phyloP scores from a whole-genome alignment of 441 rosid species.

The Jatropha multifida region DNA sequence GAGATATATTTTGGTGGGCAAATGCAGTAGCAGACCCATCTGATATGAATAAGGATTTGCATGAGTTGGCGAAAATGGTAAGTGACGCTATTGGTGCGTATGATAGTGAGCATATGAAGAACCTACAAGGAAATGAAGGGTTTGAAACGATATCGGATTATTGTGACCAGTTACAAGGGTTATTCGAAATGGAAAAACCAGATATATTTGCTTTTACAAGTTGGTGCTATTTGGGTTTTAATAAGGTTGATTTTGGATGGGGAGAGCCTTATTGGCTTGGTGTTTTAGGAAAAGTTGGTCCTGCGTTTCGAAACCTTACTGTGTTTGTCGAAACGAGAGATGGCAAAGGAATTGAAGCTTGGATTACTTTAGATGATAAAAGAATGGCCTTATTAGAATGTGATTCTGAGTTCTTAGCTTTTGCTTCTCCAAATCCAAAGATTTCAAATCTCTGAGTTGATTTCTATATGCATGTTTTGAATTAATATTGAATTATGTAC shows the following conservation, averaged over 20 bases:
- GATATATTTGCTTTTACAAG: constrained; percentile 31
- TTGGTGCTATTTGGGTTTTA: constrained; percentile 20
- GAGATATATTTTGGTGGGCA: constrained; percentile 33
- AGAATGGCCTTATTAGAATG: constrained; percentile 18
- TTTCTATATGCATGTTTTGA: neutral
- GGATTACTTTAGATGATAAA: constrained; percentile 26
- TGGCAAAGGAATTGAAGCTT: constrained; percentile 32
- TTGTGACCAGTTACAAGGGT: constrained; percentile 19
- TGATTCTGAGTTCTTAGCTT: constrained; percentile 23
- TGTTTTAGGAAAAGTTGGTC: constrained; percentile 20
- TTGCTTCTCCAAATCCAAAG: constrained; percentile 27
- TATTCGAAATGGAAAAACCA: constrained; percentile 16
- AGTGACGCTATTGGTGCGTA: constrained; percentile 20
- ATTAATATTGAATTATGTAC: neutral
- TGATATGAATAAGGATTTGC: constrained; percentile 8
- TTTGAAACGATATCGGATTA: constrained; percentile 15
- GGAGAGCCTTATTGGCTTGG: constrained; percentile 27
- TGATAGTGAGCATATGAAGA: constrained; percentile 10
- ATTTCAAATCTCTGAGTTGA: constrained; percentile 16
- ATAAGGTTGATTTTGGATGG: constrained; percentile 23
- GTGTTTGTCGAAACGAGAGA: constrained; percentile 21
- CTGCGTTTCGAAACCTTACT: constrained; percentile 25
- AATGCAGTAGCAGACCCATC: constrained; percentile 14
- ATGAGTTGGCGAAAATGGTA: constrained; percentile 10
- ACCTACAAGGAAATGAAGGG: constrained; percentile 27